Evolutionary conservation across 2,329 filamentous ascomycete genomes (phyloP).

Genomic region (Sclerotinia minor): DNA sequence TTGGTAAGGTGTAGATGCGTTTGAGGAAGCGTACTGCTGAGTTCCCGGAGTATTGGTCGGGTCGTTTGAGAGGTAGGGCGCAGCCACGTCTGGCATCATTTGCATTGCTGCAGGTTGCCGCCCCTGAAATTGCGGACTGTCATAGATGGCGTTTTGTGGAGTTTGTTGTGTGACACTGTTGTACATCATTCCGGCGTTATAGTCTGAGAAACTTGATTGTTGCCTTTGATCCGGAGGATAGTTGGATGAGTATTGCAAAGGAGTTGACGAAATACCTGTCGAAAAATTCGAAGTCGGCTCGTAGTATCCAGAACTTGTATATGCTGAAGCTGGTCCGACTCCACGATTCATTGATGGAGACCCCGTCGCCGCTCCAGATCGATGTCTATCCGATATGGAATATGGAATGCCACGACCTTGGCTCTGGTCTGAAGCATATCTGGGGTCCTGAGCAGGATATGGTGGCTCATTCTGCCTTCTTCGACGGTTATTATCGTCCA

Average conservation of each 20-base stretch:
- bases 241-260: slow-evolving; percentile 42
- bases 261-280: slow-evolving; percentile 40
- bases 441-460: slow-evolving; percentile 59
- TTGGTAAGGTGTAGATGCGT: slow-evolving; percentile 61
- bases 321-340: slow-evolving; percentile 52
- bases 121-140: slow-evolving; percentile 72
- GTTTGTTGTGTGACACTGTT: slow-evolving; percentile 70
- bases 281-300: slow-evolving; percentile 55
- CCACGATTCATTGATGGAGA: slow-evolving; percentile 47
- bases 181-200: slow-evolving; percentile 74
- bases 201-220: slow-evolving; percentile 56
- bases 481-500: slow-evolving; percentile 75
- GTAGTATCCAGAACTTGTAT: slow-evolving; percentile 58
- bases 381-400: slow-evolving; percentile 46
- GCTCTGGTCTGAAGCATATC: slow-evolving; percentile 47
- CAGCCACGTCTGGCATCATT: slow-evolving; percentile 69
- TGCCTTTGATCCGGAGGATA: slow-evolving; percentile 55
- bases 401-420: slow-evolving; percentile 36
- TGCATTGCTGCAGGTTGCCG: slow-evolving; percentile 77
- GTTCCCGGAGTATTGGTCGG: slow-evolving; percentile 58
- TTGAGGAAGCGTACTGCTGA: slow-evolving; percentile 52
- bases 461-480: slow-evolving; percentile 74
- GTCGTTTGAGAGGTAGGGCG: slow-evolving; percentile 75
- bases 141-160: slow-evolving; percentile 67
- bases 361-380: slow-evolving; percentile 52